Base-by-base conservation (phyloP, 805 yeast genomes). In the Metschnikowia borealis region DNA sequence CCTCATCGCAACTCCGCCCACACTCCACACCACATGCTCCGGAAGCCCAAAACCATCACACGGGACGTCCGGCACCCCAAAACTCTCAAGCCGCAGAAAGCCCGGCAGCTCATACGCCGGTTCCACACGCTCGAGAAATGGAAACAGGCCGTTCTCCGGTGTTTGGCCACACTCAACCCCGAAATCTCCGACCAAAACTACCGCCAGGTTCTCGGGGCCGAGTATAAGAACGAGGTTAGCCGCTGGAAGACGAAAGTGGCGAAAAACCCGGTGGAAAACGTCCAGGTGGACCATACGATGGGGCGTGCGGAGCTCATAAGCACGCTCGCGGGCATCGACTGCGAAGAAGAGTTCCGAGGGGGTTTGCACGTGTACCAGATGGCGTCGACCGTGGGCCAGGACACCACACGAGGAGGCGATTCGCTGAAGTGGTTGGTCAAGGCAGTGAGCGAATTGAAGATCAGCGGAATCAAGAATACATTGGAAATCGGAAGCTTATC, bases 311-410 rank as follows among this genome's bases (percentile, higher is more conserved):
- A 64, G 7, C 52, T 69, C 14, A 60, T 67, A 2, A 44, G 46
- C 1, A 58, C 63, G 5, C 64, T 86, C 11, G 85, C 80, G 0
- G 73, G 73, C 46, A 79, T 90, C 5, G 85, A 83, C 54, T 76
- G 72, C 2, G 90, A 87, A 60, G 76, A 86, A 3, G 71, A 71
- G 7, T 74, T 70, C 38, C 71, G 83, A 39, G 97, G 97, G 0
- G 97, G 97, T 0, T 64, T 92, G 1, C 77, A 81, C 45, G 79
- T 80, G 10, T 92, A 92, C 64, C 99, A 92, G 62, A 67, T 75
- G 18, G 98, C 98, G 0, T 88, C 96, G 1, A 79, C 86, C 1
- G 81, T 82, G 46, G 99, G 99, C 0, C 99, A 92, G 60, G 80
- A 81, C 51, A 63, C 67, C 0, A 75, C 77, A 43, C 66, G 98